Evolutionary conservation across 768 basidiomycete species (phyloP).

Genomic region (Plicaturopsis crispa): DNA sequence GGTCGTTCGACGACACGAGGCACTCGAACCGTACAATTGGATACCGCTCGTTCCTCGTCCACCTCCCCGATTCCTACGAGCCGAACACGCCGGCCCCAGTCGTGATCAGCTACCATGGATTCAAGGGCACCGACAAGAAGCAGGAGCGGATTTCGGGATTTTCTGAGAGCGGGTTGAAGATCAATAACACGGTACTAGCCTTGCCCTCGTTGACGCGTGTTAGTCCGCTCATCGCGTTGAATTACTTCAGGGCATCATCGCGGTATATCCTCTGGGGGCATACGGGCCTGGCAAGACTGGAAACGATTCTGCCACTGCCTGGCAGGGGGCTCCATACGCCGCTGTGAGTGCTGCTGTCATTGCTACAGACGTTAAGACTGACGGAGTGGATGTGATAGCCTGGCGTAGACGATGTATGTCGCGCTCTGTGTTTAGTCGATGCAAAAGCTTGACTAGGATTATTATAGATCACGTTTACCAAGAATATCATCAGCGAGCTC

Average conservation of each 20-base stretch:
- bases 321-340: constrained; percentile 13
- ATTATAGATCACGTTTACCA: constrained; percentile 9
- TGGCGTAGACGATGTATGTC: neutral
- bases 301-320: constrained; percentile 7
- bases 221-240: neutral
- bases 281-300: constrained; percentile 10
- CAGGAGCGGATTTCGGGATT: constrained; percentile 11
- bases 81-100: constrained; percentile 6
- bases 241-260: constrained; percentile 8
- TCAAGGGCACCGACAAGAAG: constrained; percentile 8
- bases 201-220: neutral
- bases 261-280: constrained; percentile 10
- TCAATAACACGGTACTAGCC: constrained; percentile 6
- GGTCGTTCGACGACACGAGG: constrained; percentile 10
- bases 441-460: neutral
- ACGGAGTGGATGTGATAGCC: neutral
- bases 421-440: neutral
- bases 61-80: constrained; percentile 7
- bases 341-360: neutral
- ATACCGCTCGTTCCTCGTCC: constrained; percentile 11
- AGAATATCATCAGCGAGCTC: constrained; percentile 5
- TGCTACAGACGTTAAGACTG: neutral
- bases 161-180: constrained; percentile 7
- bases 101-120: constrained; percentile 9
- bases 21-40: constrained; percentile 9